Evolutionary conservation across 2,329 filamentous ascomycete genomes (phyloP), one percentile per base, ranked within the genome.

Genomic region (Botrytis tulipae): DNA sequence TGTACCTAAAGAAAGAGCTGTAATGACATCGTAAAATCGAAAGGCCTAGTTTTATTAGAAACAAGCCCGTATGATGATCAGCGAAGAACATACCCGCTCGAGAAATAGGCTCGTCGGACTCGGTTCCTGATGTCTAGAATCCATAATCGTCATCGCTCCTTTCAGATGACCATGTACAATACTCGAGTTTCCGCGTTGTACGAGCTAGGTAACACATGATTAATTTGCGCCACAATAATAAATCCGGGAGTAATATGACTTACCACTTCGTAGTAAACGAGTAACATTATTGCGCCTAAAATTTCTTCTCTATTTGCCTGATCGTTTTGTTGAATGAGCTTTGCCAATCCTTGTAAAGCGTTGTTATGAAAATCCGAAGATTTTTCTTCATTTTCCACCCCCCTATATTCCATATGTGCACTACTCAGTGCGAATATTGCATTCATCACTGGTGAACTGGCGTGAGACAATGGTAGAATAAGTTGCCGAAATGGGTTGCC

Each of bases 371-470:
- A 90, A 74, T 85, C 85, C 1, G 89, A 81, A 51, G 88, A 89
- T 76, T 85, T 87, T 76, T 90, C 87, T 69, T 77, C 75, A 37
- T 85, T 86, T 32, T 85, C 82, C 12, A 88, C 82, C 2, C 87
- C 87, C 37, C 87, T 83, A 66, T 88, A 93, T 73, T 95, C 92
- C 74, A 97, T 84, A 80, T 97, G 96, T 74, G 94, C 95, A 73
- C 92, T 93, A 0, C 94, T 89, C 8, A 97, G 84, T 1, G 94
- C 94, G 73, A 93, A 94, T 74, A 97, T 92, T 18, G 94, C 93
- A 79, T 96, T 93, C 81, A 93, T 92, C 5, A 97, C 86, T 0
- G 88, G 85, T 0, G 83, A 83, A 78, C 87, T 88, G 60, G 79
- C 83, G 62, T 86, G 83, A 4, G 87, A 88, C 57, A 91, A 82